Conservation (phyloP, 305 asterid genomes). For the Fraxinus platypoda region DNA sequence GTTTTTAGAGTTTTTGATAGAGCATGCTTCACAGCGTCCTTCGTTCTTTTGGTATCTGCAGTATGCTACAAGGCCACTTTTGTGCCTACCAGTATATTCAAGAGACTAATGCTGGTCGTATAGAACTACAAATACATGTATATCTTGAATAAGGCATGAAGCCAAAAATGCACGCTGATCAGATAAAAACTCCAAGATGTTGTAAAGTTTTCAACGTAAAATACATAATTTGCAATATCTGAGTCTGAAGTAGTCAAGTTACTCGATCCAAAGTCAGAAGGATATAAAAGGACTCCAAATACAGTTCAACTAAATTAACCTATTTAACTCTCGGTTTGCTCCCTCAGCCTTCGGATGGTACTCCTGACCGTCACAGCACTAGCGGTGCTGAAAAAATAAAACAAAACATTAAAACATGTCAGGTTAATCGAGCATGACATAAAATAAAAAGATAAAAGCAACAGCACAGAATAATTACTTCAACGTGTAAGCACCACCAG, state of each 20-base stretch:
- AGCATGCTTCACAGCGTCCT: neutral
- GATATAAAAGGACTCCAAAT: neutral
- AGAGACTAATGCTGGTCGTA: neutral
- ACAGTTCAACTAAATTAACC: conserved; percentile 8
- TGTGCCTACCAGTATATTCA: neutral
- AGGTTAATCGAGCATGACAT: neutral
- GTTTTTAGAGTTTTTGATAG: neutral
- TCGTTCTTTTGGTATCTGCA: neutral
- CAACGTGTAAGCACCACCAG: conserved; percentile 47
- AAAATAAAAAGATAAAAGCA: neutral
- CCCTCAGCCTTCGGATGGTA: conserved; percentile 86
- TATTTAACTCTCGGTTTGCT: conserved; percentile 79
- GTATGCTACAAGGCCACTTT: neutral
- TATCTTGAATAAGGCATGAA: neutral
- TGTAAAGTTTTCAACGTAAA: neutral
- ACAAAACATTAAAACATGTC: neutral
- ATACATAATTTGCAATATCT: neutral
- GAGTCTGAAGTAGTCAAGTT: neutral
- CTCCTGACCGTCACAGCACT: conserved; percentile 86
- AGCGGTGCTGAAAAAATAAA: conserved; percentile 58
- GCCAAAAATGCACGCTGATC: neutral
- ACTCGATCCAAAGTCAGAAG: neutral
- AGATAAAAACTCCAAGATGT: neutral
- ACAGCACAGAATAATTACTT: conserved; percentile 29
- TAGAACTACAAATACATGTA: neutral